Evolutionary conservation across 495 filamentous ascomycete species (phyloP).

Genomic region (Bacidia gigantensis): DNA sequence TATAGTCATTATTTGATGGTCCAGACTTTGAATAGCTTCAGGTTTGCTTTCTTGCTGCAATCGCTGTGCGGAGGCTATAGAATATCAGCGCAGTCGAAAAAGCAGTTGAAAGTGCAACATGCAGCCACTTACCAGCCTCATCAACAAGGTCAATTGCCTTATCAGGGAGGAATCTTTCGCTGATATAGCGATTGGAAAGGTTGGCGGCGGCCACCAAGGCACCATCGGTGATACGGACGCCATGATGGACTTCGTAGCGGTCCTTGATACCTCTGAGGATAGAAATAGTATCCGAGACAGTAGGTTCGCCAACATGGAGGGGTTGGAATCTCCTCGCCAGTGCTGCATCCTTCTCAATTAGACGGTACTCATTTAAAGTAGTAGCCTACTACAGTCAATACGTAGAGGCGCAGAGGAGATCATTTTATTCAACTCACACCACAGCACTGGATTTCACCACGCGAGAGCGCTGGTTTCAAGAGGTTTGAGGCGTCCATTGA

Average conservation of each 20-base stretch:
- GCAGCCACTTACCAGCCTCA: conserved; percentile 41
- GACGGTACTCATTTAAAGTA: conserved; percentile 78
- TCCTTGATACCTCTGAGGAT: conserved; percentile 95
- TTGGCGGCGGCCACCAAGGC: conserved; percentile 85
- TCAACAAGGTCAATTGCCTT: conserved; percentile 97
- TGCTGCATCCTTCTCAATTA: conserved; percentile 93
- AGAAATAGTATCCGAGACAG: conserved; percentile 82
- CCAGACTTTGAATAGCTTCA: conserved; percentile 77
- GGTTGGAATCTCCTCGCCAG: conserved; percentile 88
- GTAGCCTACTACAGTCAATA: conserved; percentile 80
- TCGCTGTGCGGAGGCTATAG: conserved; percentile 59
- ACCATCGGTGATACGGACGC: conserved; percentile 81
- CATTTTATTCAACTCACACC: background rate
- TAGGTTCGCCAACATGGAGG: conserved; percentile 77
- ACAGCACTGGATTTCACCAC: conserved; percentile 55
- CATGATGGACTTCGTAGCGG: conserved; percentile 90
- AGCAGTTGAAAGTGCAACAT: background rate
- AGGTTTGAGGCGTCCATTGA: conserved; percentile 94
- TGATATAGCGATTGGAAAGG: conserved; percentile 91
- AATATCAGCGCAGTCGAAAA: background rate
- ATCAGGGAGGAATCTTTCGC: conserved; percentile 86
- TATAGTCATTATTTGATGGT: conserved; percentile 90
- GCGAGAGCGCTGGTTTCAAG: conserved; percentile 81
- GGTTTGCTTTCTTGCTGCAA: conserved; percentile 96
- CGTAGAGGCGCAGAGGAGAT: background rate